Base-by-base conservation (phyloP, 306 rosid species). In the Purshia tridentata region DNA sequence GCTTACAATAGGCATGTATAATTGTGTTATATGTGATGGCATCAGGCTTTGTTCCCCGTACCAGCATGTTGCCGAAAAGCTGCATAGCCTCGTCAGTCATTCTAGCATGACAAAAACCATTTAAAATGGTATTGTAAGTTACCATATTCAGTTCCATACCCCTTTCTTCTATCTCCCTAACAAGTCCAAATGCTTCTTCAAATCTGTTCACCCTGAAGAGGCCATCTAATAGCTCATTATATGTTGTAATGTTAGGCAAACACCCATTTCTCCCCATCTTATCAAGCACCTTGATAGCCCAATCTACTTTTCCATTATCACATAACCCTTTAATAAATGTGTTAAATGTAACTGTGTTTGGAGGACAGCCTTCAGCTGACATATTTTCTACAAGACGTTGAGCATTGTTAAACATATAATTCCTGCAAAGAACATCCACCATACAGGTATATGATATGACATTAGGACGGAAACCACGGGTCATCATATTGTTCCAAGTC, bases 401-500 rank as follows among this genome's bases (percentile, higher is more conserved):
- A 77, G 95, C 97, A 76, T 80, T 80, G 56, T 85, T 73, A 70
- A 91, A 89, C 97, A 87, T 83, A 23, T 29, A 85, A 60, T 77
- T 80, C 75, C 76, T 81, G 82, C 95, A 88, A 59, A 94, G 96
- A 41, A 82, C 90, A 80, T 89, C 96, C 67, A 94, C 87, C 96
- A 90, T 87, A 85, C 86, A 84, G 48, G 93, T 89, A 65, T 85
- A 94, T 5, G 76, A 84, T 74, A 94, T 90, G 37, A 79, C 99
- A 86, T 91, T 91, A 58, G 97, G 97, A 60, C 41, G 88, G 20
- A 89, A 88, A n/a, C 92, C 91, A 49, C 52, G 44, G 66, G 60
- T 61, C 74, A 94, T 83, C 97, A 94, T 94, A 72, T 70, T 76
- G 84, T 94, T 91, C 96, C 99, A 94, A 64, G 68, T 86, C 66